phyloP scores from a whole-genome alignment of 2,329 filamentous ascomycete species.

The Chaetomium globosum region DNA sequence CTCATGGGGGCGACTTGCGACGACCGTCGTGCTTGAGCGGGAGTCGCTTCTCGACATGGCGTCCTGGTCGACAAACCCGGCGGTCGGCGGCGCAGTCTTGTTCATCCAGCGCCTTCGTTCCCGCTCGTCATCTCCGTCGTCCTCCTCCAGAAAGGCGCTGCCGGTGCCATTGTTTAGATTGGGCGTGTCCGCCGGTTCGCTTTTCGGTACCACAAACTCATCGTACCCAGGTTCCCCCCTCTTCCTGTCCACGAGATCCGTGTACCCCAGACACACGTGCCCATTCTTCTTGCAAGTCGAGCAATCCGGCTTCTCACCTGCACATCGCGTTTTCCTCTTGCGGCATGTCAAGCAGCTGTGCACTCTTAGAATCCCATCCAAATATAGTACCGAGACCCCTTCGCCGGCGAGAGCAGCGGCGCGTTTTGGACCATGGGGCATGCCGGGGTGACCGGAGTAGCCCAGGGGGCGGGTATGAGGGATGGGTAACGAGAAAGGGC shows the following conservation, averaged over 20 bases:
- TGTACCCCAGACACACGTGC: slow-evolving; percentile 69
- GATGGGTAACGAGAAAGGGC: not conserved
- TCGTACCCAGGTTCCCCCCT: slow-evolving; percentile 36
- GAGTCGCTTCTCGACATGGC: slow-evolving; percentile 33
- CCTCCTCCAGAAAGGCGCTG: slow-evolving; percentile 42
- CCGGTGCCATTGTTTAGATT: slow-evolving; percentile 40
- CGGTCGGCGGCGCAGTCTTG: slow-evolving; percentile 35
- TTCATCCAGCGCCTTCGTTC: slow-evolving; percentile 40
- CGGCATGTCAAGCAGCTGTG: slow-evolving; percentile 70
- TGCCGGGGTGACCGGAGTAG: not conserved
- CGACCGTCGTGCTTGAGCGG: slow-evolving; percentile 30
- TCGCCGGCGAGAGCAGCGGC: not conserved
- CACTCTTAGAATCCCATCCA: slow-evolving; percentile 21
- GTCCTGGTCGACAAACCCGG: slow-evolving; percentile 37
- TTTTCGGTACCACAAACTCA: slow-evolving; percentile 26
- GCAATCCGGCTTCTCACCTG: slow-evolving; percentile 71
- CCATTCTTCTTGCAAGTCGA: slow-evolving; percentile 73
- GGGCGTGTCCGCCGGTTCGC: slow-evolving; percentile 34
- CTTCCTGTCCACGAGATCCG: slow-evolving; percentile 55
- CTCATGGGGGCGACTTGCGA: slow-evolving; percentile 25
- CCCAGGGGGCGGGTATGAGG: not conserved
- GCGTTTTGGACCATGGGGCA: not conserved
- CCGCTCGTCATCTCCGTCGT: slow-evolving; percentile 40
- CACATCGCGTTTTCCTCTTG: slow-evolving; percentile 74
- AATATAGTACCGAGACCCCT: not conserved